Percentiles rank a stretch among this genome's conserved stretches.
These are phyloP conservation scores for Penicillium antarcticum DNA, from an alignment of 495 filamentous ascomycete genomes.

Conservation along the genomic window DNA sequence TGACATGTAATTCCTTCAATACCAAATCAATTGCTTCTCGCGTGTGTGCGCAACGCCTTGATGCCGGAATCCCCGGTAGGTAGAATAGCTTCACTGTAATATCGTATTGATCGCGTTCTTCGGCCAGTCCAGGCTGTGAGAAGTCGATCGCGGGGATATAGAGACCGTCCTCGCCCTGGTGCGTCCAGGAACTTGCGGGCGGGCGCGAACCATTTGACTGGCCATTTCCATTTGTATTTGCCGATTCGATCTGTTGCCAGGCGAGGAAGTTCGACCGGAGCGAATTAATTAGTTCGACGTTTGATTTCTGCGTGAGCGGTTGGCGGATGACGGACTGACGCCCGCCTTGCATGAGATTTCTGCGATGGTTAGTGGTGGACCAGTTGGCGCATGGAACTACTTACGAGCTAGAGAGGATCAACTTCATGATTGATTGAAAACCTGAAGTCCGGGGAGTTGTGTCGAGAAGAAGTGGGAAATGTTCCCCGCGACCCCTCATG, in stretches of 20 bases:
- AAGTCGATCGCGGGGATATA: slow-evolving; percentile 79
- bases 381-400: slow-evolving; percentile 17
- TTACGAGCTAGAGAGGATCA: slow-evolving; percentile 88
- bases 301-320: slow-evolving; percentile 70
- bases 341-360: slow-evolving; percentile 76
- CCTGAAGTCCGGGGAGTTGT: not conserved
- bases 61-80: slow-evolving; percentile 63
- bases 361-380: slow-evolving; percentile 29
- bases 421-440: slow-evolving; percentile 53
- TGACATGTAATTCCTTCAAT: slow-evolving; percentile 68
- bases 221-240: slow-evolving; percentile 4
- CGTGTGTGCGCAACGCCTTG: slow-evolving; percentile 61
- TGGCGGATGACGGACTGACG: slow-evolving; percentile 78
- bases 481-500: slow-evolving; percentile 11
- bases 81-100: slow-evolving; percentile 95
- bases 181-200: slow-evolving; percentile 56
- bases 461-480: not conserved
- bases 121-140: slow-evolving; percentile 63
- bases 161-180: slow-evolving; percentile 51
- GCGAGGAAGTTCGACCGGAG: slow-evolving; percentile 75
- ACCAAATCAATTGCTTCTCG: slow-evolving; percentile 76
- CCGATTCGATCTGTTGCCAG: slow-evolving; percentile 57
- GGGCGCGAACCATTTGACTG: slow-evolving; percentile 10
- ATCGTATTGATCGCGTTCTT: slow-evolving; percentile 79
- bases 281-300: slow-evolving; percentile 83